A percentile compares a stretch with the other conserved stretches of the same genome.
Conservation (phyloP, 2,329 filamentous ascomycete genomes). For the Colletotrichum horii region DNA sequence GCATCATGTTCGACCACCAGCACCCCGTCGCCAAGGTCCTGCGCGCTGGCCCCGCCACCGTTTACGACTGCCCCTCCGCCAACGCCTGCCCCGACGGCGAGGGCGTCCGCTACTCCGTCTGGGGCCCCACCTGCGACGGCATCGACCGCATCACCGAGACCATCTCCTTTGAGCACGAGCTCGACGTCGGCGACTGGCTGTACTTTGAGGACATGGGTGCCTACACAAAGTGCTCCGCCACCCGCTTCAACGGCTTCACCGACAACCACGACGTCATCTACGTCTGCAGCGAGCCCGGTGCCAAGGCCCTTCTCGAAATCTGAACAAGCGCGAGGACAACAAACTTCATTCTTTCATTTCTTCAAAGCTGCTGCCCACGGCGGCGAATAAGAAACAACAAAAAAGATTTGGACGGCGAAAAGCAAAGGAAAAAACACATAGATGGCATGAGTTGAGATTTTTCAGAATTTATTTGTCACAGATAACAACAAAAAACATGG, state of each 20-base stretch:
- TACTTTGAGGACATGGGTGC: constrained; percentile 99
- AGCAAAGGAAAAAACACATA: not conserved
- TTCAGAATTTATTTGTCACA: not conserved
- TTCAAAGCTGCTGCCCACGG: not conserved
- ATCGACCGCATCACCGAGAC: constrained; percentile 93
- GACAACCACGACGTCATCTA: constrained; percentile 94
- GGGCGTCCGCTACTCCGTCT: constrained; percentile 88
- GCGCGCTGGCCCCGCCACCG: constrained; percentile 60
- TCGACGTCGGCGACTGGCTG: constrained; percentile 96
- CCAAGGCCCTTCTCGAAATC: constrained; percentile 69
- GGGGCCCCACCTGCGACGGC: constrained; percentile 97
- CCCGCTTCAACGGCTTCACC: constrained; percentile 95
- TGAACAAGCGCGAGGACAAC: not conserved
- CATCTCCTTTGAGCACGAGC: constrained; percentile 74
- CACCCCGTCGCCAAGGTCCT: constrained; percentile 85
- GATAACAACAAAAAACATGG: not conserved
- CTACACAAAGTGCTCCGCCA: constrained; percentile 98
- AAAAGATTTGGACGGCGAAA: not conserved
- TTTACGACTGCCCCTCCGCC: constrained; percentile 62
- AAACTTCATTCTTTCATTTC: not conserved
- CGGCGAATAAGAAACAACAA: not conserved
- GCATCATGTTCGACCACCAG: constrained; percentile 99
- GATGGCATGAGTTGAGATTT: not conserved
- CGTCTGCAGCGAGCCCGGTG: constrained; percentile 91
- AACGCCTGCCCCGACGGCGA: constrained; percentile 49